Evolutionary conservation across 345 rosid genomes (phyloP), one percentile per base, ranked within the genome.

Genomic region (Turritis glabra): DNA sequence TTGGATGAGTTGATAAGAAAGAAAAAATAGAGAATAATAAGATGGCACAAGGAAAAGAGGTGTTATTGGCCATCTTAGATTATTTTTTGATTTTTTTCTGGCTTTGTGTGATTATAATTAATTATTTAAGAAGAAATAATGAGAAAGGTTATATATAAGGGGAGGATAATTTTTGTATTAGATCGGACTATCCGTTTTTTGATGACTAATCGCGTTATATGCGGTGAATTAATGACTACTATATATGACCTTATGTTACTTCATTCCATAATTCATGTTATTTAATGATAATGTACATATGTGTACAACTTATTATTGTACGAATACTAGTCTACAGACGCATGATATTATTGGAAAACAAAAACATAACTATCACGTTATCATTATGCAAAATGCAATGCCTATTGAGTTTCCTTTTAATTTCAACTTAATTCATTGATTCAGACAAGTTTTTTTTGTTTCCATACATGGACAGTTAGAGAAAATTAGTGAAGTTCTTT

Each of bases 121-220:
- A n/a, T 69, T 61, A 40, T 47, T 53, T 50, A 27, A 27, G 44
- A 37, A 25, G 33, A 38, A 27, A 17, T 19, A 14, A 67, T 37
- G 46, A 30, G 65, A 33, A 12, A 26, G 7, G 10, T 69, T 51
- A 50, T 60, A 76, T 75, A 46, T 67, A 22, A 25, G 54, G 8
- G 7, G 9, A 12, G 7, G 19, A 4, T 1, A 2, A 4, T 51
- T 26, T 61, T 30, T 64, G 50, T 27, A 14, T 5, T 35, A 47
- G 67, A 74, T 68, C 54, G 55, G 59, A 67, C 7, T 44, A 58
- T 74, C 35, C 51, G 73, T 47, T 73, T 67, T 58, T 65, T 65
- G 60, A 58, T 75, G 74, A 68, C 61, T 75, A 75, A 75, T 75
- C 46, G 48, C 77, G 67, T 67, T 29, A 47, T 29, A 40, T 40